phyloP scores from a whole-genome alignment of 345 rosid genomes.

The Linum tenue region DNA sequence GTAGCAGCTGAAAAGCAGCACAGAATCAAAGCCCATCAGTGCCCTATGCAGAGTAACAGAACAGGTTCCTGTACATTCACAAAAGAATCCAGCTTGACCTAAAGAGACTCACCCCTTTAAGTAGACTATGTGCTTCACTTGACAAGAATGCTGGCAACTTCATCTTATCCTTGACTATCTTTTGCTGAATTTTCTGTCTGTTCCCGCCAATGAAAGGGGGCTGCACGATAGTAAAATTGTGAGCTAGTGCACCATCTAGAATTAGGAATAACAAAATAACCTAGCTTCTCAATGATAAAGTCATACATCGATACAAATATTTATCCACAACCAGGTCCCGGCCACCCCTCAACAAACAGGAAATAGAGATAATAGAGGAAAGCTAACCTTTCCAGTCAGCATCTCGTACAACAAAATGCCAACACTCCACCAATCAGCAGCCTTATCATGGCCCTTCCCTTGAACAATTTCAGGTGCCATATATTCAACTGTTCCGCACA shows the following conservation, averaged over 20 bases:
- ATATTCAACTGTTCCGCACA: conserved; percentile 91
- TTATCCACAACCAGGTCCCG: neutral
- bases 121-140: conserved; percentile 64
- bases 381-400: conserved; percentile 77
- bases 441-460: conserved; percentile 88
- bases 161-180: conserved; percentile 72
- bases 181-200: conserved; percentile 59
- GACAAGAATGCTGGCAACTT: conserved; percentile 65
- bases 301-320: neutral
- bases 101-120: conserved; percentile 57
- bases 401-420: conserved; percentile 83
- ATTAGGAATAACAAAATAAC: neutral
- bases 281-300: neutral
- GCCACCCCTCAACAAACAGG: too few relatives aligned
- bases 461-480: conserved; percentile 90
- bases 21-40: neutral
- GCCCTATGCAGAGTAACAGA: neutral
- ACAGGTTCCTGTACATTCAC: too few relatives aligned
- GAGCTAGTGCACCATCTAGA: neutral
- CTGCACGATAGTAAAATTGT: conserved; percentile 27
- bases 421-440: conserved; percentile 99
- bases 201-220: conserved; percentile 69
- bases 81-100: neutral
- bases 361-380: neutral
- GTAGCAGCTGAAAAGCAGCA: conserved; percentile 42